These are phyloP conservation scores for Rhododendron ferrugineum DNA, from an alignment of 148 eudicot genomes.

Conservation along the genomic window DNA sequence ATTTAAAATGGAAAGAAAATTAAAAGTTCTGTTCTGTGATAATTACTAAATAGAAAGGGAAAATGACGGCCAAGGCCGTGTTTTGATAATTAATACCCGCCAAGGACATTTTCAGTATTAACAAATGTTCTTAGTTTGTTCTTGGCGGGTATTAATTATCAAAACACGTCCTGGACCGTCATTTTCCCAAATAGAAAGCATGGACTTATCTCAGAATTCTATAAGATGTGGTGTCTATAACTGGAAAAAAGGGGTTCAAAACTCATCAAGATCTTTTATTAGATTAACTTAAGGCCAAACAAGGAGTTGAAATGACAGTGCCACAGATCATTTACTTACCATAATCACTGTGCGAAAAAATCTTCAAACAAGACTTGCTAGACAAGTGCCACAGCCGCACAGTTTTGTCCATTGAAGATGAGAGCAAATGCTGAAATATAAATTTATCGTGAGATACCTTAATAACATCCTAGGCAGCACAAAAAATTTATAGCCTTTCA, in stretches of 20 bases:
- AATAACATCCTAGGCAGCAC: not conserved
- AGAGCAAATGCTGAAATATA: constrained; percentile 80
- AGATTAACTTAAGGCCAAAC: not conserved
- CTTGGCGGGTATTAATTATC: no score
- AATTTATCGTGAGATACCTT: constrained; percentile 16
- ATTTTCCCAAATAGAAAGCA: not conserved
- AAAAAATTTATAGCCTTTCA: not conserved
- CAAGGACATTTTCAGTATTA: no score
- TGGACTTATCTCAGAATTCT: not conserved
- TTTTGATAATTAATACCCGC: no score
- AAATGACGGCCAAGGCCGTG: no score
- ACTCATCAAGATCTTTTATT: constrained; percentile 6
- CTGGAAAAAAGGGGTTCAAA: not conserved
- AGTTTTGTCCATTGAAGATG: constrained; percentile 99
- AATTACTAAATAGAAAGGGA: not conserved
- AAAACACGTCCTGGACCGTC: no score
- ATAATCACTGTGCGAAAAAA: constrained; percentile 96
- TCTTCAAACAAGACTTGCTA: constrained; percentile 82
- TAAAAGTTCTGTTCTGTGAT: not conserved
- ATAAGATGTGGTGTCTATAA: not conserved
- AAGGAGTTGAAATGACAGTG: not conserved
- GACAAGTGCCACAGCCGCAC: constrained; percentile 92
- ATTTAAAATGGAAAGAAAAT: not conserved
- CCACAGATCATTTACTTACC: constrained; percentile 42
- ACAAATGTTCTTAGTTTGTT: no score